Conservation (phyloP, 306 rosid species). For the Hylodesmum podocarpum region DNA sequence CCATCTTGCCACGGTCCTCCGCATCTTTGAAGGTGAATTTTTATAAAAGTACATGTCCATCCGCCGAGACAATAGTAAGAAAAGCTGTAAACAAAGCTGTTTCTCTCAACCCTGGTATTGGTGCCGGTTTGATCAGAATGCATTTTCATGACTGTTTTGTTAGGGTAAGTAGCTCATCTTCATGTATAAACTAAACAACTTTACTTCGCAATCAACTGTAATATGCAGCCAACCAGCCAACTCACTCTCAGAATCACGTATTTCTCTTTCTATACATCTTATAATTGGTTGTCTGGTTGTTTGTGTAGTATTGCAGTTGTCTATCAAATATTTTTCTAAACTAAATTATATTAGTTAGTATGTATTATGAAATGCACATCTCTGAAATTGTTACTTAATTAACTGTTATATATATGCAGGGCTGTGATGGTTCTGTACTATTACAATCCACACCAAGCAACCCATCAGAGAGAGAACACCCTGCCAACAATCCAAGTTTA, state of each 20-base stretch:
- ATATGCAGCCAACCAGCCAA: no score
- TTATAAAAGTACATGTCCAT: constrained; percentile 36
- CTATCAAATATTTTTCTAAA: no score
- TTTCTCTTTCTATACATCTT: no score
- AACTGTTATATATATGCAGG: not conserved
- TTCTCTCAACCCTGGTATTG: constrained; percentile 39
- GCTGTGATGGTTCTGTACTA: constrained; percentile 46
- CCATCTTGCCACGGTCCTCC: constrained; percentile 25
- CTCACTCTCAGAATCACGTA: no score
- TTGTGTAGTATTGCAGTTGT: no score
- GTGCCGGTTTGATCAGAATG: constrained; percentile 48
- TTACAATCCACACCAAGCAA: constrained; percentile 30
- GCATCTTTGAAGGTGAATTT: constrained; percentile 33
- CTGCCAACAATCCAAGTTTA: constrained; percentile 44
- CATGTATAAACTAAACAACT: not conserved
- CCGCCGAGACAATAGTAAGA: constrained; percentile 43
- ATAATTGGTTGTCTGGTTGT: no score
- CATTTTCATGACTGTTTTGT: constrained; percentile 53
- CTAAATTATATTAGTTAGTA: no score
- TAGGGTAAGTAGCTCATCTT: constrained; percentile 20
- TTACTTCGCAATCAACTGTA: no score
- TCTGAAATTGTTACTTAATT: not conserved
- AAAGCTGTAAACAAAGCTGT: constrained; percentile 43
- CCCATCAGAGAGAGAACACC: constrained; percentile 42
- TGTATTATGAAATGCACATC: not conserved